These are phyloP conservation scores for Stachybotrys elegans DNA, from an alignment of 2,329 filamentous ascomycete species.

Conservation along the genomic window DNA sequence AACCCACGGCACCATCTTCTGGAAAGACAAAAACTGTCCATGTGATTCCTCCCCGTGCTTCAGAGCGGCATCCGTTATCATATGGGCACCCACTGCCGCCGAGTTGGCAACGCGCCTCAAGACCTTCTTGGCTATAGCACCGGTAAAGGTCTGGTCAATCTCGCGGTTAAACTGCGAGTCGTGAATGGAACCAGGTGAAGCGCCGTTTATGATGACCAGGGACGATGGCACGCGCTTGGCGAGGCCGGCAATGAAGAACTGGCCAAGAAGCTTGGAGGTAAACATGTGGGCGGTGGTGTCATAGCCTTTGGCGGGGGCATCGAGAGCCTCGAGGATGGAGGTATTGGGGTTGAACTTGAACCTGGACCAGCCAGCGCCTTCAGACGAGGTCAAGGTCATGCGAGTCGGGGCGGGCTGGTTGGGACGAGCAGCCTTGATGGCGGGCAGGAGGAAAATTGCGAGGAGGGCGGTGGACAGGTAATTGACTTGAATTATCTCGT, in stretches of 20 bases:
- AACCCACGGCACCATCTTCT: conserved; percentile 8
- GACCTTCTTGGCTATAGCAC: not conserved
- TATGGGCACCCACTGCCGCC: conserved; percentile 5
- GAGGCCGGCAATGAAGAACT: conserved; percentile 6
- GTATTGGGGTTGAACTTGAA: conserved; percentile 5
- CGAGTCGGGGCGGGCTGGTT: not conserved
- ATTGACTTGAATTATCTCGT: conserved; percentile 35
- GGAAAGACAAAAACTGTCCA: conserved; percentile 5
- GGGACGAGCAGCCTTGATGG: conserved; percentile 13
- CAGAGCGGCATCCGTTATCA: conserved; percentile 7
- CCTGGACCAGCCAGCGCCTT: conserved; percentile 12
- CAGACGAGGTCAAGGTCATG: conserved; percentile 15
- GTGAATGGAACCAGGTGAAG: conserved; percentile 6
- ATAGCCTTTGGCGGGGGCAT: not conserved
- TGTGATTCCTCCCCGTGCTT: conserved; percentile 9
- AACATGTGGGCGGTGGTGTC: conserved; percentile 4
- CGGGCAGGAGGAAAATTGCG: conserved; percentile 23
- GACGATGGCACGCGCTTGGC: conserved; percentile 2
- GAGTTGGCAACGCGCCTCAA: not conserved
- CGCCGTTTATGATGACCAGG: conserved; percentile 8
- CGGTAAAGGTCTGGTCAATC: conserved; percentile 2
- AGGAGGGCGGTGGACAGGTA: conserved; percentile 29
- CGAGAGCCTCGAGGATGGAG: conserved; percentile 1
- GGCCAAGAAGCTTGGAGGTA: conserved; percentile 6
- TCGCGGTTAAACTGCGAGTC: conserved; percentile 5